Evolutionary conservation across 495 filamentous ascomycete species (phyloP).

Genomic region (Penicillium desertorum): DNA sequence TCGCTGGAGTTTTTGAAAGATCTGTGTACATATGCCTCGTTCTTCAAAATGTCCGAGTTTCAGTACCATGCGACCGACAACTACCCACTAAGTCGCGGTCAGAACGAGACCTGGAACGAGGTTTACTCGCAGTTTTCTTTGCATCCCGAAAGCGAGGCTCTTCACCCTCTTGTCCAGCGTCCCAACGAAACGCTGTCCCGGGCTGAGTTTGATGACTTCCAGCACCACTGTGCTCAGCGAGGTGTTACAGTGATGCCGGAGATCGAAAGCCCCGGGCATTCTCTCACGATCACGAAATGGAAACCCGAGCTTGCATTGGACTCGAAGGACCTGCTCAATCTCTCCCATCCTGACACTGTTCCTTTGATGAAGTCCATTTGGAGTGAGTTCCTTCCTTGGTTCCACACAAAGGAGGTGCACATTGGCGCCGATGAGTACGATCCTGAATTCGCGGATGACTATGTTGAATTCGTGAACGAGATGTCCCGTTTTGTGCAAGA

Average conservation of each 20-base stretch:
- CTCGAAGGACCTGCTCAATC: conserved; percentile 52
- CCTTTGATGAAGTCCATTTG: conserved; percentile 54
- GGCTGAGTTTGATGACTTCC: conserved; percentile 49
- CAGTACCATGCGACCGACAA: conserved; percentile 60
- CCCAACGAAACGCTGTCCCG: conserved; percentile 50
- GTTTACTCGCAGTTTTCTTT: conserved; percentile 55
- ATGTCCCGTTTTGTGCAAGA: conserved; percentile 46
- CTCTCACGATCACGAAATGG: conserved; percentile 55
- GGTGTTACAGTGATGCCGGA: conserved; percentile 57
- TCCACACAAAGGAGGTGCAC: conserved; percentile 55
- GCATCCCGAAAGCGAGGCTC: conserved; percentile 37
- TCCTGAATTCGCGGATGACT: conserved; percentile 48
- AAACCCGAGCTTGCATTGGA: conserved; percentile 53
- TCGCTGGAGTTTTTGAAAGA: conserved; percentile 52
- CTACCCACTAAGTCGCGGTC: conserved; percentile 54
- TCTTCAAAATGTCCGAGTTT: conserved; percentile 59
- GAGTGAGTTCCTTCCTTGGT: conserved; percentile 57
- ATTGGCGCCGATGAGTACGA: conserved; percentile 60
- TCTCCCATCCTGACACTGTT: conserved; percentile 54
- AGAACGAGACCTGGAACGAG: conserved; percentile 49
- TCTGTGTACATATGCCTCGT: conserved; percentile 55
- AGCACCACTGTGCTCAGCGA: conserved; percentile 50
- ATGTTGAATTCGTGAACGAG: conserved; percentile 55
- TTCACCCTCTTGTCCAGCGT: conserved; percentile 47
- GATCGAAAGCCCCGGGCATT: conserved; percentile 56